Conservation (phyloP, 352 stramenopile genomes). For the Pythium grandisporangium region DNA sequence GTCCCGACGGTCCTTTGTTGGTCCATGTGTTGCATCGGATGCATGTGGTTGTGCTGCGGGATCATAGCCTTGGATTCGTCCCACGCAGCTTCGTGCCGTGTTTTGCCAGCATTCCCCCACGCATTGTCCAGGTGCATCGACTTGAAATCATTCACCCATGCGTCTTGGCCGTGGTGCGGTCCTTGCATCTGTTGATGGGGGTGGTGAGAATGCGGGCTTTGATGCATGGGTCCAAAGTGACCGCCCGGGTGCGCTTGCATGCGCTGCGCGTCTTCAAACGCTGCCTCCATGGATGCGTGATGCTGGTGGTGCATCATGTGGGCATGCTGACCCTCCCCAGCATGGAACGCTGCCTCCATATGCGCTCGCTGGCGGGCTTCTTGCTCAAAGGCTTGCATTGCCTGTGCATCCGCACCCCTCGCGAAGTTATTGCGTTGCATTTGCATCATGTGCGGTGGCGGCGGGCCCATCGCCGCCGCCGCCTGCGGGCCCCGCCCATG, state of each 20-base stretch:
- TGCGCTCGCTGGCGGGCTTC: constrained; percentile 46
- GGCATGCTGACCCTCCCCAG: constrained; percentile 16
- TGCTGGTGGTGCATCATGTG: constrained; percentile 33
- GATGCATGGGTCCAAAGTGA: constrained; percentile 22
- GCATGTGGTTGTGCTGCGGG: constrained; percentile 28
- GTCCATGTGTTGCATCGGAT: constrained; percentile 17
- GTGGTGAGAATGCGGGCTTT: constrained; percentile 28
- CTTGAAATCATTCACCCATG: constrained; percentile 66
- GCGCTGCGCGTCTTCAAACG: constrained; percentile 42
- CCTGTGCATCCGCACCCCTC: constrained; percentile 34
- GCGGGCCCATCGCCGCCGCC: no score
- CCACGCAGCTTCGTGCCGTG: constrained; percentile 56
- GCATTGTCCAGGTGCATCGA: constrained; percentile 44
- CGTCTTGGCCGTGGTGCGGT: constrained; percentile 25
- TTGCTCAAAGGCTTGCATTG: constrained; percentile 53
- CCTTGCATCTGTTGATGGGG: constrained; percentile 20
- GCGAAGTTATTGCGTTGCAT: constrained; percentile 65
- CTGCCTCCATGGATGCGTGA: constrained; percentile 28
- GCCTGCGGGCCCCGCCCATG: constrained; percentile 15
- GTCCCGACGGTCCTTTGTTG: constrained; percentile 12
- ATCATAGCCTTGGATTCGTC: constrained; percentile 33
- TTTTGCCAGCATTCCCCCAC: constrained; percentile 49
- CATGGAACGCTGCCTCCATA: constrained; percentile 63
- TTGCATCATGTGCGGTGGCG: constrained; percentile 52
- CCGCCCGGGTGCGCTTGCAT: constrained; percentile 2